Base-by-base conservation (phyloP, 2,329 filamentous ascomycete species). In the Hypoxylon rubiginosum region DNA sequence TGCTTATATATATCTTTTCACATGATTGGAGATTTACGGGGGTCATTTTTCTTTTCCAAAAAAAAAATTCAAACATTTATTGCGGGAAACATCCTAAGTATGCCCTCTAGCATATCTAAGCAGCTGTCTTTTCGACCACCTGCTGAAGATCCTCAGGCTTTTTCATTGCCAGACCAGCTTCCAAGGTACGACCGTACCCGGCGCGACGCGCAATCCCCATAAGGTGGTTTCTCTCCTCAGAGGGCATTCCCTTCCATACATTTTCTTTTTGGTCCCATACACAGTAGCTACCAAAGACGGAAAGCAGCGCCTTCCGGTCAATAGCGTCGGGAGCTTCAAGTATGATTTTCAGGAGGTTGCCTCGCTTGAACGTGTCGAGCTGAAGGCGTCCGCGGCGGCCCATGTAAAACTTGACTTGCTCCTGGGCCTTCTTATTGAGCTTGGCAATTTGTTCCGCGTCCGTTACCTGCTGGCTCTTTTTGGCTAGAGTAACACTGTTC, bases 401-500 rank as follows among this genome's bases (percentile, higher is more conserved):
- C 4, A 69, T n/a, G 51, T 62, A 67, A n/a, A 26, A 64, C 45
- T 55, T 53, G 26, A 69, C 30, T 15, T 69, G 49, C 0, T 3
- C 1, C 9, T 49, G 41, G 17, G 52, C 57, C 9, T 34, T 52
- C 30, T 56, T 11, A 46, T 64, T 52, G 2, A 67, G 32, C 34
- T 45, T 32, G 9, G 5, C 51, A 5, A 58, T 43, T 34, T 43
- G 24, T 9, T 9, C 15, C 10, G 52, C 2, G 30, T 19, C 26
- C 5, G 48, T 15, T 4, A 41, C 15, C 9, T 51, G 1, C 19
- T 59, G 66, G 28, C 56, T 67, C 28, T 61, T 39, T 2, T 43
- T 32, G 2, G 60, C 59, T 4, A 15, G 17, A 3, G 36, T 39
- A 7, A 59, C 34, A 24, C 4, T 15, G 8, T 43, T 9, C 9